These are phyloP conservation scores for Wickerhamiella vanderwaltii DNA, from an alignment of 805 yeast genomes.

Conservation along the genomic window DNA sequence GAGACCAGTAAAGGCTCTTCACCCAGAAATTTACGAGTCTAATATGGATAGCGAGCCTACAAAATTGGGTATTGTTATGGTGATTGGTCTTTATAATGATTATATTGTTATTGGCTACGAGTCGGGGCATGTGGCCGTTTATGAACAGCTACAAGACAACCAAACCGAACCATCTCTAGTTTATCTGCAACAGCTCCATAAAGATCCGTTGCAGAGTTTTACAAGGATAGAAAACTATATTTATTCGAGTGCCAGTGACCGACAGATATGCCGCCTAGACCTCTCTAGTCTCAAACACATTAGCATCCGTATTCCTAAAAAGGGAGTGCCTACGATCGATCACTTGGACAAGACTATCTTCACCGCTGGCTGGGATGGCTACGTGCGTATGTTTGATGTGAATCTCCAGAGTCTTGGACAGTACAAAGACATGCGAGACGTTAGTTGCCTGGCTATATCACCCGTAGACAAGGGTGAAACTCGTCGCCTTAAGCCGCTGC, in stretches of 20 bases:
- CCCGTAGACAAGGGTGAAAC: not conserved
- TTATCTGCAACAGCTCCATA: slow-evolving; percentile 19
- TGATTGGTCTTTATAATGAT: slow-evolving; percentile 43
- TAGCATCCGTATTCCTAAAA: not conserved
- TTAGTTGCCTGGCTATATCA: slow-evolving; percentile 2
- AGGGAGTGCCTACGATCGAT: slow-evolving; percentile 4
- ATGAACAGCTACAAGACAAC: not conserved
- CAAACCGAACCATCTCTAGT: slow-evolving; percentile 1
- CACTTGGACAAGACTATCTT: slow-evolving; percentile 14
- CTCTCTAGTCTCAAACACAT: not conserved
- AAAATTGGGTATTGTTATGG: slow-evolving; percentile 43
- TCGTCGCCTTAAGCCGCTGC: slow-evolving; percentile 16
- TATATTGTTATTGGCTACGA: slow-evolving; percentile 49
- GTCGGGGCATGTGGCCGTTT: slow-evolving; percentile 46
- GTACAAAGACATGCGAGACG: slow-evolving; percentile 15
- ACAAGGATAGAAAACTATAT: slow-evolving; percentile 13
- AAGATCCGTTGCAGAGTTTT: slow-evolving; percentile 27
- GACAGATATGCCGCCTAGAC: slow-evolving; percentile 1
- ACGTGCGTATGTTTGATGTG: slow-evolving; percentile 22
- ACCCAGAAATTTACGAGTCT: slow-evolving; percentile 17
- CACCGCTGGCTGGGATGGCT: slow-evolving; percentile 34
- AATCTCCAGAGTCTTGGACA: not conserved
- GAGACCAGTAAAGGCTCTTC: slow-evolving; percentile 18
- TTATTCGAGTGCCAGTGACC: slow-evolving; percentile 6
- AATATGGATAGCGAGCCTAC: slow-evolving; percentile 12